Percentiles rank a stretch among this genome's conserved stretches.
Conservation (phyloP, 2,329 filamentous ascomycete genomes). For the Sphaceloma murrayae region DNA sequence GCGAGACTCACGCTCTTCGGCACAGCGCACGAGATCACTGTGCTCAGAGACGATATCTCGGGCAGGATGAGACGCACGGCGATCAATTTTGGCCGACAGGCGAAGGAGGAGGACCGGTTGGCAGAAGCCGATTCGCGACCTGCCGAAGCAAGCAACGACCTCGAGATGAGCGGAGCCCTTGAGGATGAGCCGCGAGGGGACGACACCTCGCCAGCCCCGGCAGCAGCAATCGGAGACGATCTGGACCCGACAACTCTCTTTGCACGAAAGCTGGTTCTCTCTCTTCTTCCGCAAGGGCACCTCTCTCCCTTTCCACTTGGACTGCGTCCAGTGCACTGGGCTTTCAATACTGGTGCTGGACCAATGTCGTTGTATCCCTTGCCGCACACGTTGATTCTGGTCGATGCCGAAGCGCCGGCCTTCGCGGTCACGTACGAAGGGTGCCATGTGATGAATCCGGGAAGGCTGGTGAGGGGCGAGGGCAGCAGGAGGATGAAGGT, state of each 20-base stretch:
- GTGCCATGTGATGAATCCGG: conserved; percentile 92
- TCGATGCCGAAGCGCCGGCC: conserved; percentile 69
- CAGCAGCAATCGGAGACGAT: conserved; percentile 24
- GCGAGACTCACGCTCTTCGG: conserved; percentile 76
- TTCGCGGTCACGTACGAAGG: conserved; percentile 91
- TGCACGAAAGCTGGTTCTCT: conserved; percentile 61
- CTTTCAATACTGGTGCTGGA: conserved; percentile 57
- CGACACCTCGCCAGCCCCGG: conserved; percentile 17
- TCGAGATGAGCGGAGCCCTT: conserved; percentile 26
- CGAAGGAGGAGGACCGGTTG: conserved; percentile 29
- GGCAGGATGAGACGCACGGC: conserved; percentile 67
- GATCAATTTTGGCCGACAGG: conserved; percentile 54
- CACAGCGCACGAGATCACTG: conserved; percentile 72
- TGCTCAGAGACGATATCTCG: conserved; percentile 81
- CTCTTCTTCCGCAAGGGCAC: conserved; percentile 80
- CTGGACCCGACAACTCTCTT: conserved; percentile 16
- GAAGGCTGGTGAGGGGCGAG: conserved; percentile 55
- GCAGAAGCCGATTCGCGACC: conserved; percentile 22
- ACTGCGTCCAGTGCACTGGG: conserved; percentile 79
- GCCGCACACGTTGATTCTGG: conserved; percentile 71
- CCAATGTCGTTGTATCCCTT: conserved; percentile 72
- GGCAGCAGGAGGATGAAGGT: conserved; percentile 55
- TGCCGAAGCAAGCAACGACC: conserved; percentile 17
- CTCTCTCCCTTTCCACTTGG: conserved; percentile 78
- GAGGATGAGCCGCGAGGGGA: conserved; percentile 19